Percentiles rank a stretch among this genome's conserved stretches.
Conservation (phyloP, 192 early-diverging fungal species). For the Rhizoclosmatium globosum region DNA sequence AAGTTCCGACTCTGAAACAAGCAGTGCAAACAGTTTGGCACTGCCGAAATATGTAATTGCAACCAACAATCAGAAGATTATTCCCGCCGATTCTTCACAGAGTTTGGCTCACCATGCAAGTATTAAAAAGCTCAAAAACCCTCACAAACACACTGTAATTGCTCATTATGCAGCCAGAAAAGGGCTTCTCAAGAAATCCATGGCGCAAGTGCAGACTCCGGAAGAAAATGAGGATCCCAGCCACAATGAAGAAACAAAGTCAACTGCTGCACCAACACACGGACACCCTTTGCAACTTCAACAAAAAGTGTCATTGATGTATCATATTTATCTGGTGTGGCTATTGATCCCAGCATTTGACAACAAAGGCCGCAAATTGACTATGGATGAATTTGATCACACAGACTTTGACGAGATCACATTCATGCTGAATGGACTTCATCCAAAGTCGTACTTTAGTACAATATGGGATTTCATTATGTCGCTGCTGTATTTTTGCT, state of each 20-base stretch:
- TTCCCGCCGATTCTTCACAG: not conserved
- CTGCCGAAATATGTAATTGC: conserved; percentile 18
- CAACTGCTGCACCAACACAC: not conserved
- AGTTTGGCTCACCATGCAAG: not conserved
- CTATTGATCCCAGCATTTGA: conserved; percentile 23
- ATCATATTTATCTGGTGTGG: conserved; percentile 40
- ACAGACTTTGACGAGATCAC: conserved; percentile 10
- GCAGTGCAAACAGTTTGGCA: not conserved
- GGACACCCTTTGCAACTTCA: not conserved
- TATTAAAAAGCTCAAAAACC: not conserved
- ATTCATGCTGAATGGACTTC: conserved; percentile 6
- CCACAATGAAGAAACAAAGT: not conserved
- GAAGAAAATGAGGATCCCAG: not conserved
- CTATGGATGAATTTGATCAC: conserved; percentile 14
- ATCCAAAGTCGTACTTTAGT: conserved; percentile 25
- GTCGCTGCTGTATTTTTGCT: conserved; percentile 3
- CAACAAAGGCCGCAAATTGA: conserved; percentile 16
- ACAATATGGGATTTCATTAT: conserved; percentile 18
- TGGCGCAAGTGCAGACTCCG: not conserved
- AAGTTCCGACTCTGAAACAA: not conserved
- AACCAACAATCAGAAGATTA: not conserved
- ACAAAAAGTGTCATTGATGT: conserved; percentile 28
- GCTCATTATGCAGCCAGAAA: not conserved
- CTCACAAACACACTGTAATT: not conserved
- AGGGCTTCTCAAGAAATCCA: not conserved